Evolutionary conservation across 73 alveolate genomes (phyloP), one percentile per base, ranked within the genome.

Genomic region (Stentor coeruleus): DNA sequence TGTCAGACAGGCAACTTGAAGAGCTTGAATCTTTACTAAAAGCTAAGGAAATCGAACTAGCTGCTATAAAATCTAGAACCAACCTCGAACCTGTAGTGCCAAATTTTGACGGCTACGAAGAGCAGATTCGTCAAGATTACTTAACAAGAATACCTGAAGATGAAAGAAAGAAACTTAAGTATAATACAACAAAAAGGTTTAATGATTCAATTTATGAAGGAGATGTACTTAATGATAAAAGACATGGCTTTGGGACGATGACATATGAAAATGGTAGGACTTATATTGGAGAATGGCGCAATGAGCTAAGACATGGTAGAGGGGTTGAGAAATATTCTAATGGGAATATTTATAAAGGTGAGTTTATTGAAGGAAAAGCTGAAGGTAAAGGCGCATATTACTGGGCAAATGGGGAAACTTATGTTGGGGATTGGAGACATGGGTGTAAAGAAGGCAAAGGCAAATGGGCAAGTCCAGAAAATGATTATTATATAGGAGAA

Each of bases 321-420:
- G 98, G 98, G 39, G 85, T 85, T 84, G 93, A 89, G 89, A 82
- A 82, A 42, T 89, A 91, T 85, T 79, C 89, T 38, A 85, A 92
- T 83, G 86, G 92, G 72, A 85, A 93, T 58, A 73, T 75, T 40
- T 95, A 95, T 84, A 85, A 87, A 59, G 98, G 99, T 11, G 91
- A 90, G 31, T 95, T 87, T 90, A 86, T 81, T 14, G 75, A 86
- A 35, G 96, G 95, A 72, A 83, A 88, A 76, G 93, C 94, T 39
- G 89, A 93, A 81, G 98, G 97, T 37, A 76, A 85, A 74, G 99
- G 99, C 3, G 90, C 84, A n/a, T 92, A 93, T 59, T 74, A 84
- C 26, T 95, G 97, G 96, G 80, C 82, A 66, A 92, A 93, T 82
- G 89, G 93, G 28, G 96, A 95, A 59, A 38, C 81, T 15, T 91